Evolutionary conservation across 2,329 filamentous ascomycete genomes (phyloP), one percentile per base, ranked within the genome.

Genomic region (Colletotrichum destructivum): DNA sequence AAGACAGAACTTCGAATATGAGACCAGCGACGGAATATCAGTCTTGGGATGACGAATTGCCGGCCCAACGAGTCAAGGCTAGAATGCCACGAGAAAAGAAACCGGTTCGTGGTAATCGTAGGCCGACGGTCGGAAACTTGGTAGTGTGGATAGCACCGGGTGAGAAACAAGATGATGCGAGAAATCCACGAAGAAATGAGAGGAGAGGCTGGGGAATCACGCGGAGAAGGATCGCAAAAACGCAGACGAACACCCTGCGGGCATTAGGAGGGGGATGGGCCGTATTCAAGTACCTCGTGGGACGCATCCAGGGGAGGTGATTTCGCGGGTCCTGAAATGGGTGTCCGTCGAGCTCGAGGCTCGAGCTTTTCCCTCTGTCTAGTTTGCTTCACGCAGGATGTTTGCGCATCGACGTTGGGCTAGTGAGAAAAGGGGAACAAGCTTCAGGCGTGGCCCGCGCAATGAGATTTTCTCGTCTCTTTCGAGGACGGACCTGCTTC

Each of bases 381-480:
- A 60, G 23, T 60, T 72, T 56, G 55, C 65, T 18, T 47, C 49
- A 57, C 47, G 69, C 23, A 49, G 65, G 54, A 54, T 64, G 65
- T 69, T 69, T 72, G 69, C 69, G 69, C 69, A 72, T 72, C 69
- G 69, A 69, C 65, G 62, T 59, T 62, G 38, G 57, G 64, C 69
- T 72, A 72, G 66, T 40, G 60, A 69, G 69, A 72, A 72, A 72
- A 42, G 69, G 65, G 69, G 69, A 72, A 69, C 65, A 69, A 72
- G 65, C 69, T 69, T 72, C 69, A 72, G 69, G 69, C 65, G 65
- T 72, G 47, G 69, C 59, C 60, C 55, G 60, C 52, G 65, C 69
- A 60, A 72, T 52, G 65, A 72, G 69, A 60, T 68, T 71, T 71
- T 61, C 51, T 56, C 35, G 26, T 69, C 49, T 31, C 56, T 9